Evolutionary conservation across 306 rosid genomes (phyloP), one percentile per base, ranked within the genome.

Genomic region (Begonia peltatifolia): DNA sequence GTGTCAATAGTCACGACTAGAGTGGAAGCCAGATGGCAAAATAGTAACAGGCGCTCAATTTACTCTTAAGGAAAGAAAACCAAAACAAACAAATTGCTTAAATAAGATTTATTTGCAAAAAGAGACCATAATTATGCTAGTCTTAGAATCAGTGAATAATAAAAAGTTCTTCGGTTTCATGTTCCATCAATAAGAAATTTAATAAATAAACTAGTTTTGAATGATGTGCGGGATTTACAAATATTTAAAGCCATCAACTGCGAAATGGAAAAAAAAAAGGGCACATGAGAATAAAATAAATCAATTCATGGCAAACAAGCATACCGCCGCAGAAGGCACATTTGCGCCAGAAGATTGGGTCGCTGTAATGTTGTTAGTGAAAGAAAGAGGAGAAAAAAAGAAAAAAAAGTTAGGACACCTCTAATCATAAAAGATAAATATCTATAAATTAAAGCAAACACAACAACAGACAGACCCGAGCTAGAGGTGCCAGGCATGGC

Each of bases 291-390:
- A 20, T 11, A 16, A 9, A 15, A 42, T 18, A 54, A 47, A 74
- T 20, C 2, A 20, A 20, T 30, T 30, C 8, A 6, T 30, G 6
- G 5, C 38, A 30, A 30, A 30, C 38, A 30, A 30, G 38, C 68
- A 68, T 62, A 82, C 99, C 96, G 72, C 90, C 2, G 49, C 48
- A 56, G 87, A 73, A 15, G 88, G 35, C 6, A 64, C 76, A 52
- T 68, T 61, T 15, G 75, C 76, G n/a, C 96, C 89, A 41, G 85
- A 67, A 73, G 64, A 71, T 71, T 71, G 94, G 69, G 63, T 68
- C 42, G 56, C 90, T 83, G 92, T 51, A 71, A 74, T 15, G 56
- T 54, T 64, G 71, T 16, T 10, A 72, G 48, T 48, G 71, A 61
- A 57, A 79, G 73, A 52, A 53, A 46, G 50, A 53, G 35, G 18